These are phyloP conservation scores for Penicillium cataractarum DNA, from an alignment of 495 filamentous ascomycete genomes.

Conservation along the genomic window DNA sequence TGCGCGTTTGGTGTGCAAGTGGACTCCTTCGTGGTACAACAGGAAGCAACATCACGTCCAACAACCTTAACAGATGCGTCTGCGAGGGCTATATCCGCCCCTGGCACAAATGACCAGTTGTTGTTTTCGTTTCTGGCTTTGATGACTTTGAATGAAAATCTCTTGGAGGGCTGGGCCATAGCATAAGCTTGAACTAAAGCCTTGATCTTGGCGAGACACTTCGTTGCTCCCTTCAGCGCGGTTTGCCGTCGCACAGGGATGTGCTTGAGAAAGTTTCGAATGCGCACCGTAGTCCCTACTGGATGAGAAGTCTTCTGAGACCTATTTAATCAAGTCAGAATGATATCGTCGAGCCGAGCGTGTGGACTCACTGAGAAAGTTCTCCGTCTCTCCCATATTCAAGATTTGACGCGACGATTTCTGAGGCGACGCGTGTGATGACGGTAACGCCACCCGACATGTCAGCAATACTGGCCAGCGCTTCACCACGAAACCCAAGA, in stretches of 20 bases:
- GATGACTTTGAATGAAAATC: constrained; percentile 69
- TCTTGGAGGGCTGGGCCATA: constrained; percentile 65
- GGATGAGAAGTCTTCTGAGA: constrained; percentile 61
- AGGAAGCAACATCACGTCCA: constrained; percentile 64
- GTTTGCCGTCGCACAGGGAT: constrained; percentile 77
- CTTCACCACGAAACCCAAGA: constrained; percentile 87
- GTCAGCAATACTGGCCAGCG: constrained; percentile 76
- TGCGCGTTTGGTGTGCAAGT: constrained; percentile 17
- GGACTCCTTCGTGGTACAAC: constrained; percentile 50
- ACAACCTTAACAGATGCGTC: constrained; percentile 74
- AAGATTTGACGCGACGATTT: constrained; percentile 62
- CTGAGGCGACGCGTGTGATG: constrained; percentile 71
- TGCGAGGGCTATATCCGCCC: constrained; percentile 51
- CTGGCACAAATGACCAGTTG: constrained; percentile 75
- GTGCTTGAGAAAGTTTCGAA: constrained; percentile 67
- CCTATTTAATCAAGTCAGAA: constrained; percentile 26
- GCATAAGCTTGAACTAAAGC: constrained; percentile 74
- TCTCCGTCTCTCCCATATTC: constrained; percentile 57
- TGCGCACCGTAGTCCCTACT: constrained; percentile 76
- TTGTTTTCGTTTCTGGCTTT: constrained; percentile 62
- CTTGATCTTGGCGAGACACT: constrained; percentile 65
- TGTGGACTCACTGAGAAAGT: constrained; percentile 43
- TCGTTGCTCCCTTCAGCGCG: constrained; percentile 62
- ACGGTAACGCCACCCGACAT: constrained; percentile 66
- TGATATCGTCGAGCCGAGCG: background rate